Conservation (phyloP, 148 eudicot genomes). For the Nyssa sinensis region DNA sequence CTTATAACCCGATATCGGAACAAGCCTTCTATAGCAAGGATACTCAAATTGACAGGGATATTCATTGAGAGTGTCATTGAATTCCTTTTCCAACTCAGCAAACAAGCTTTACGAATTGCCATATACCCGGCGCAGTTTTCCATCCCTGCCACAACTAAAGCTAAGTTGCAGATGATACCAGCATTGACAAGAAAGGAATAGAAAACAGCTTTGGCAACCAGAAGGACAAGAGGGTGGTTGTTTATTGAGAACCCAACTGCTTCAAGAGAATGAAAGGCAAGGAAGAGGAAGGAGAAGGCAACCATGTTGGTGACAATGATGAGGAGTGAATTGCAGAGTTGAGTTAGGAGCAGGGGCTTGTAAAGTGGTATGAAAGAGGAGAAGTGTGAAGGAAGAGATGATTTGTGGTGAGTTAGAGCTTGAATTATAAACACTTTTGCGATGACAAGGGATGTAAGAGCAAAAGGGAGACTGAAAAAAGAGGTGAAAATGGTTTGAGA, state of each 20-base stretch:
- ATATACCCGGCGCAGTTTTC: slow-evolving; percentile 4
- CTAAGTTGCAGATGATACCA: slow-evolving; percentile 15
- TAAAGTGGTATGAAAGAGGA: slow-evolving; percentile 6
- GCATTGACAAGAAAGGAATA: slow-evolving; percentile 3
- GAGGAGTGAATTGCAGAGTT: slow-evolving; percentile 20
- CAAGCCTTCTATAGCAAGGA: slow-evolving; percentile 21
- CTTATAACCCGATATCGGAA: slow-evolving; percentile 9
- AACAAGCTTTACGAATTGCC: slow-evolving; percentile 20
- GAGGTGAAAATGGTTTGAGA: slow-evolving; percentile 12
- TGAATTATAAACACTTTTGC: slow-evolving; percentile 15
- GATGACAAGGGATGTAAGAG: slow-evolving; percentile 10
- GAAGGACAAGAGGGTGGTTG: slow-evolving; percentile 9
- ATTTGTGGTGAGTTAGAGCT: slow-evolving; percentile 9
- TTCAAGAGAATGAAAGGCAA: neutral
- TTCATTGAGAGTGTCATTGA: slow-evolving; percentile 2
- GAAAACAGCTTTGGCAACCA: slow-evolving; percentile 4
- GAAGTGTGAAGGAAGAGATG: slow-evolving; percentile 9
- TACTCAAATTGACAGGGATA: slow-evolving; percentile 17
- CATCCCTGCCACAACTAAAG: slow-evolving; percentile 17
- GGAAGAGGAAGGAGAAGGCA: neutral
- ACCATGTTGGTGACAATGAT: neutral
- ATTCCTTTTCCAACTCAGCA: slow-evolving; percentile 12
- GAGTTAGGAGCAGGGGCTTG: slow-evolving; percentile 16
- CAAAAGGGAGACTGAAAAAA: slow-evolving; percentile 1
- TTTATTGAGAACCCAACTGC: neutral